Base-by-base conservation (phyloP, 306 rosid species). In the Lathyrus oleraceus region DNA sequence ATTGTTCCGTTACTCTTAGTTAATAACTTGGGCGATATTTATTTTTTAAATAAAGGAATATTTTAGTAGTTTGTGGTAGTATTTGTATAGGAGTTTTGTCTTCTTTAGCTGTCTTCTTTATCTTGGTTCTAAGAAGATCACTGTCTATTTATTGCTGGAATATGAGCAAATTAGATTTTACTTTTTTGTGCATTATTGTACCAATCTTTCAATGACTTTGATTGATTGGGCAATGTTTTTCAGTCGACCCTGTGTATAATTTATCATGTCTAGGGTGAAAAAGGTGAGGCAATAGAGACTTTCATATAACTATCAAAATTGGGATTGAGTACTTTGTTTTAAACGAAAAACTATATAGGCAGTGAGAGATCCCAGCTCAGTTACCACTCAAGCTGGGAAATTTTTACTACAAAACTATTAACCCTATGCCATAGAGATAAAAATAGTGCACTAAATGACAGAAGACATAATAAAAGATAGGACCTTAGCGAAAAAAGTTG, bases 161-260 rank as follows among this genome's bases (percentile, higher is more conserved):
- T 51, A 25, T 0, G 25, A 19, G 27, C 27, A 19, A 17, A 17
- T 51, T 17, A 51, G 27, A 17, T 17, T 20, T 17, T 8, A 8
- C 13, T 17, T 19, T 48, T 45, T 45, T 45, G 52, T 45, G 52
- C 4, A 28, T 49, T 17, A 19, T 8, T 49, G 25, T 49, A 49
- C 11, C 36, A 48, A 58, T 75, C 69, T 57, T 65, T 80, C 47
- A n/a, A 25, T 64, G 39, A 58, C 72, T 69, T 49, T 36, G 47
- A 52, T 13, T 65, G 35, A 43, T 67, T 67, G 59, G 72, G 80
- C 14, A 68, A 54, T 66, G 56, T 62, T 6, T 25, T 57, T 70
- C 45, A 13, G 44, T 68, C 27, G 52, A 43, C 58, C 61, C 12
- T 51, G 59, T 60, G 62, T 61, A 36, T 20, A 35, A 38, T 49